Evolutionary conservation across 257 asterid species (phyloP), one percentile per base, ranked within the genome.

Genomic region (Fraxinus anomala): DNA sequence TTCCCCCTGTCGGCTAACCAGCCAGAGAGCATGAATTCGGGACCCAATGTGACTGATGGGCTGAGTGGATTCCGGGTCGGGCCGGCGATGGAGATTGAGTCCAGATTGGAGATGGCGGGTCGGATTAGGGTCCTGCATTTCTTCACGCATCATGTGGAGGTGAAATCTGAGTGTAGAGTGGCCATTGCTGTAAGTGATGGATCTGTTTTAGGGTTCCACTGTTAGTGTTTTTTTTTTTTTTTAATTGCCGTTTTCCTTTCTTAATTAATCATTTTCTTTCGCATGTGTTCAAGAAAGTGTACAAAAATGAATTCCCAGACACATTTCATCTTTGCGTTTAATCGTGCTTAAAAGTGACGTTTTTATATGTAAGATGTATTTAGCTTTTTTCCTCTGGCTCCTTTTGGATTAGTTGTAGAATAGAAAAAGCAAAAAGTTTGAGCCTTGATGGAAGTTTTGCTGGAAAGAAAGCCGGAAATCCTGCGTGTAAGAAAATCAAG

Each of bases 191-290:
- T 87, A 3, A 74, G 80, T 75, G 99, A 96, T 82, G 99, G 99
- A 81, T 89, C 98, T 81, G 94, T 96, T 12, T 75, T 86, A 7
- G 97, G 92, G 44, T 91, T 96, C 68, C 98, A 86, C 49, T 96
- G 99, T 82, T 85, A 89, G 83, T 69, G 10, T 34, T 0, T 3
- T 59, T 0, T 30, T 28, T 4, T 42, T 6, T 10, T 54, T 51
- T 0, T 16, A 14, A 54, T 10, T 56, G n/a, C 54, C 54, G 1
- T 56, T 56, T 8, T 56, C 8, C 12, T n/a, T 21, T 19, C 3
- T 21, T 8, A 59, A 56, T 19, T 56, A 56, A 59, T 21, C 28
- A 42, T 51, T 19, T 51, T 12, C 21, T 5, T 4, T 16, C 12
- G 69, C 26, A 34, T 24, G 69, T 63, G 26, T 26, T 63, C 69